Evolutionary conservation across 108 stramenopile genomes (phyloP).

Genomic region (Fragilaria crotonensis): DNA sequence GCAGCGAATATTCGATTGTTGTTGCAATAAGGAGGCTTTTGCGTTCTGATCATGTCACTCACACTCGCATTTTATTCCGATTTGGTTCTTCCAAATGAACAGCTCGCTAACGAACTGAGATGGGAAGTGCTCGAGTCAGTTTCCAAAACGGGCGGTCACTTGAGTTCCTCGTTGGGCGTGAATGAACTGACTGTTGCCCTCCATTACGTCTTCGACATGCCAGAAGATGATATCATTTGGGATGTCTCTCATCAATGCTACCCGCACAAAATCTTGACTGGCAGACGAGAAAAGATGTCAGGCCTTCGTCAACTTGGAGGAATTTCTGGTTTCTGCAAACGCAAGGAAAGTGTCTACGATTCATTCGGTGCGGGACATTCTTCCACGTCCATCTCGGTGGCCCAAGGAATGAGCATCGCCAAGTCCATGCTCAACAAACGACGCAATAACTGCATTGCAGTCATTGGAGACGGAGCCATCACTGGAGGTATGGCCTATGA

Average conservation of each 20-base stretch:
- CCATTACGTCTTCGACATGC: conserved; percentile 97
- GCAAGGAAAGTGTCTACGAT: conserved; percentile 91
- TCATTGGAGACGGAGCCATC: conserved; percentile 98
- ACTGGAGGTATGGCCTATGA: conserved; percentile 99
- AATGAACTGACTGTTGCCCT: conserved; percentile 94
- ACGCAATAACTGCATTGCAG: conserved; percentile 94
- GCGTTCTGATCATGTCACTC: background rate
- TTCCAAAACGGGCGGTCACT: conserved; percentile 95
- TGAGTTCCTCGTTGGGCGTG: conserved; percentile 90
- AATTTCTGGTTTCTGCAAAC: conserved; percentile 92
- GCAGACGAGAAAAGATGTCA: conserved; percentile 77
- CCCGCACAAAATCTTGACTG: conserved; percentile 96
- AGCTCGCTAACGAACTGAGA: conserved; percentile 90
- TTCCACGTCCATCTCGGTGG: conserved; percentile 86
- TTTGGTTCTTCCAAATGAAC: too few species aligned
- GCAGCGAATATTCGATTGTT: too few species aligned
- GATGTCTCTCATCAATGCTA: conserved; percentile 98
- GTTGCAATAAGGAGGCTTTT: background rate
- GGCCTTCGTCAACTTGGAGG: conserved; percentile 85
- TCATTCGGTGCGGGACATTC: conserved; percentile 96
- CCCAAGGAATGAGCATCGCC: conserved; percentile 93
- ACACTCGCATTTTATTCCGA: too few species aligned
- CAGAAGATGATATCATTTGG: conserved; percentile 96
- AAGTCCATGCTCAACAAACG: conserved; percentile 78
- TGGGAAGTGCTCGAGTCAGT: conserved; percentile 93